Base-by-base conservation (phyloP, 1,284 basidiomycete species). In the Malassezia sp. region DNA sequence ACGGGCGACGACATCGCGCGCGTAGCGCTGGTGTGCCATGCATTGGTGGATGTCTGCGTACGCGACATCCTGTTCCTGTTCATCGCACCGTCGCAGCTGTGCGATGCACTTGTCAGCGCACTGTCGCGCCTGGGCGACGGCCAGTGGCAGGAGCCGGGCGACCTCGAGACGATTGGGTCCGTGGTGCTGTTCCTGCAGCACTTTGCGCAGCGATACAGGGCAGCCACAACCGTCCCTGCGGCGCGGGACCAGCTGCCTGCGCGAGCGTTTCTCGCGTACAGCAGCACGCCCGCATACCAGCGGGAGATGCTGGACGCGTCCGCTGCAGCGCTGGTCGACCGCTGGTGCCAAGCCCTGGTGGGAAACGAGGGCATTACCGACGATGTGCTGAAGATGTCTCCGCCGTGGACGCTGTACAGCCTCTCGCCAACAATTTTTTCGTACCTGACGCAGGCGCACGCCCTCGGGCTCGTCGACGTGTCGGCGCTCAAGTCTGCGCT, bases 321-420 rank as follows among this genome's bases (percentile, higher is more conserved):
- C 8, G 15, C 5, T 12, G 21, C 17, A 14, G 36, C 22, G 12
- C 27, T 47, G 32, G 15, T 47, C 26, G 37, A 27, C 21, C 38
- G 45, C 12, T 47, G 45, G 45, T 41, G 33, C 33, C 10, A 12
- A 20, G 36, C 23, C 9, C 21, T 47, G 31, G 27, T 35, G 7
- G 36, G 28, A 7, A 22, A n/a, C 0, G 31, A 41, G 1, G 45
- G 33, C 24, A 20, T 41, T 3, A 20, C 33, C 8, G 38, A 40
- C 7, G 28, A 12, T 1, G 15, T 47, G 27, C 23, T 47, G 4
- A 20, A 21, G n/a, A 33, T 11, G 7, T 41, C 45, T n/a, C 38
- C 45, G 2, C 45, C 45, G 8, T 41, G 38, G 45, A 40, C 34
- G 14, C 6, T 47, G n/a, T 36, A 24, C 15, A 20, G 20, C 6